Base-by-base conservation (phyloP, 225 moss, liverwort and hornwort species). In the Pleurozium schreberi region DNA sequence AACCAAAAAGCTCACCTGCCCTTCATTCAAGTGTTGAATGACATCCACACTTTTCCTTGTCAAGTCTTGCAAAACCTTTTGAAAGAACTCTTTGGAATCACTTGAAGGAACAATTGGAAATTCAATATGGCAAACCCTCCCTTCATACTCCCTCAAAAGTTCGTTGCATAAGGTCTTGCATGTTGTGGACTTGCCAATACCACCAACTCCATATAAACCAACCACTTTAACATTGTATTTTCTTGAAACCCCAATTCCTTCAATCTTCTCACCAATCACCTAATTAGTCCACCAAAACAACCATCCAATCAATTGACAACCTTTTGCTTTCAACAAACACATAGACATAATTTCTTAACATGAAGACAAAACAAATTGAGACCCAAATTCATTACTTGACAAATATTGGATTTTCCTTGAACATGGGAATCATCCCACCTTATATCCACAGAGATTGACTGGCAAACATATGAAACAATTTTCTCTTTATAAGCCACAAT, bases 251-350 rank as follows among this genome's bases (percentile, higher is more conserved):
- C 14, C 33, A 45, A 62, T 13, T 10, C 30, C 14, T 20, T 62
- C 45, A 45, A 81, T 62, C 62, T 45, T 62, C 13, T 81, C 62
- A 30, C 3, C 28, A 60, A 81, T 45, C 0, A 45, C 42, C 60
- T 81, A 33, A 2, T 31, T 0, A 61, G 3, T 5, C 8, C 61
- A 43, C 2, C 43, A 43, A 43, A 28, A 38, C 5, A 61, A 45
- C 3, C 2, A 3, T 2, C 5, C 1, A 30, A 75, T 30, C 47
- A 18, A 18, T 30, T 18, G 1, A 28, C 0, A 17, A 0, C 10
- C 28, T 15, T 14, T 4, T 5, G 10, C 25, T 28, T 19, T 12
- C 12, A 12, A 75, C 7, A 47, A 2, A 1, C 0, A 10, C 0
- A 6, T 3, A 26, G 3, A 45, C 1, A 30, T 30, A 45, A 10